Base-by-base conservation (phyloP, 331 rosid species). In the Quercus lobata region DNA sequence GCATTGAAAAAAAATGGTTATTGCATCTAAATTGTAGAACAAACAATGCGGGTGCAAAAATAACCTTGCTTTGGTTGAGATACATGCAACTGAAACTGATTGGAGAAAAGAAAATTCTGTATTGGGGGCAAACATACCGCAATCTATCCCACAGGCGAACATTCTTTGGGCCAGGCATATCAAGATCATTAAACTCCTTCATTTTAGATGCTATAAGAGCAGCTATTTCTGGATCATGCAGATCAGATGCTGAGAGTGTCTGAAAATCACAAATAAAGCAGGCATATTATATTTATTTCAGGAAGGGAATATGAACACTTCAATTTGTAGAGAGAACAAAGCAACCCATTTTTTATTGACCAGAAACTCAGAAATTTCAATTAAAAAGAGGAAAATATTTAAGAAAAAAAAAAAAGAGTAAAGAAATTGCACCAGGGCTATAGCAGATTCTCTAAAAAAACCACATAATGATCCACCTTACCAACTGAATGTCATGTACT, bases 151-250 rank as follows among this genome's bases (percentile, higher is more conserved):
- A 93, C 73, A 93, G 82, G 81, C 32, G n/a, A 52, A 83, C 87
- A 14, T 57, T 80, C 89, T 90, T 93, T 56, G 91, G 82, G 60
- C 94, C 94, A 60, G 94, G 90, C 89, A 88, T 87, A 70, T 86
- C 86, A 74, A 90, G 93, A 81, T 84, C 91, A 85, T 93, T 94
- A 60, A 93, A 93, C 83, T 91, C 94, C 89, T 83, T 93, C 93
- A 91, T n/a, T 79, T 91, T 93, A n/a, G 86, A 32, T 0, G 93
- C 97, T 86, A 91, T 87, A 75, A 88, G 92, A 77, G 93, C 78
- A 77, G 97, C 91, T 71, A 70, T 84, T 29, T 87, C 86, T 46
- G 91, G 85, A 76, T 91, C 90, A 17, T 83, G 90, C 16, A 91
- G 76, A 85, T 91, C 98, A 65, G 78, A 55, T 35, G 98, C 94